A percentile compares a stretch with the other conserved stretches of the same genome.
phyloP scores from a whole-genome alignment of 257 asterid genomes.

The Salvia hispanica region DNA sequence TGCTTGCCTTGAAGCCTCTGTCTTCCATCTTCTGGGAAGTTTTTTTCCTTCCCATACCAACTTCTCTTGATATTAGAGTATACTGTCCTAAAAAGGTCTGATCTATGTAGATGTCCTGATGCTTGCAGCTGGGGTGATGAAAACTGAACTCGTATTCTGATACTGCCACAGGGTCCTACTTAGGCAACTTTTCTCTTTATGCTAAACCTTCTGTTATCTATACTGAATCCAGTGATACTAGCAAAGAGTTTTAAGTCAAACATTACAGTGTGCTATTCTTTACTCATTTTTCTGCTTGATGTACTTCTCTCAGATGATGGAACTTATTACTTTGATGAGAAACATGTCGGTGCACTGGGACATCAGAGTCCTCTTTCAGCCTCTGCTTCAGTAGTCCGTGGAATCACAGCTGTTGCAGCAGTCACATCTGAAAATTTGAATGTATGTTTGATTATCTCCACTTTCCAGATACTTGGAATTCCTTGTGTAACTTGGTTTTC shows the following conservation, averaged over 20 bases:
- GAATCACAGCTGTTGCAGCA: slow-evolving; percentile 72
- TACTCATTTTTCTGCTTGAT: slow-evolving; percentile 15
- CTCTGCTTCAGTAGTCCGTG: slow-evolving; percentile 82
- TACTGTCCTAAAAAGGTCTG: slow-evolving; percentile 7
- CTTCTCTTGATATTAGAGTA: slow-evolving; percentile 2
- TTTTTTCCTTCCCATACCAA: background rate
- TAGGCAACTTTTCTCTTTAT: slow-evolving; percentile 16
- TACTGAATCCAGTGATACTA: slow-evolving; percentile 22
- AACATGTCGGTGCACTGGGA: slow-evolving; percentile 71
- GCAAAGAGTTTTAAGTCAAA: slow-evolving; percentile 12
- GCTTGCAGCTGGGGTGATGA: slow-evolving; percentile 2
- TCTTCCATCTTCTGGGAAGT: background rate
- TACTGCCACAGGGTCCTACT: slow-evolving; percentile 12
- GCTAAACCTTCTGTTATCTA: slow-evolving; percentile 8
- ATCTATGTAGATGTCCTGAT: background rate
- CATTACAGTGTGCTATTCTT: slow-evolving; percentile 27
- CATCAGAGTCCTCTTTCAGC: slow-evolving; percentile 83
- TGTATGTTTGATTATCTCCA: slow-evolving; percentile 38
- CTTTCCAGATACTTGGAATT: slow-evolving; percentile 2
- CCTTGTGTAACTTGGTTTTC: slow-evolving; percentile 3
- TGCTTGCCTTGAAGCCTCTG: slow-evolving; percentile 4
- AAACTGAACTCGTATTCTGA: slow-evolving; percentile 16
- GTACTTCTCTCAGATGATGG: slow-evolving; percentile 67
- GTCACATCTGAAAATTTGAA: slow-evolving; percentile 63
- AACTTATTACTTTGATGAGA: slow-evolving; percentile 85